A percentile compares a stretch with the other conserved stretches of the same genome.
Evolutionary conservation across 1,139 yeast genomes (phyloP).

Genomic region (Pneumocystis carinii): DNA sequence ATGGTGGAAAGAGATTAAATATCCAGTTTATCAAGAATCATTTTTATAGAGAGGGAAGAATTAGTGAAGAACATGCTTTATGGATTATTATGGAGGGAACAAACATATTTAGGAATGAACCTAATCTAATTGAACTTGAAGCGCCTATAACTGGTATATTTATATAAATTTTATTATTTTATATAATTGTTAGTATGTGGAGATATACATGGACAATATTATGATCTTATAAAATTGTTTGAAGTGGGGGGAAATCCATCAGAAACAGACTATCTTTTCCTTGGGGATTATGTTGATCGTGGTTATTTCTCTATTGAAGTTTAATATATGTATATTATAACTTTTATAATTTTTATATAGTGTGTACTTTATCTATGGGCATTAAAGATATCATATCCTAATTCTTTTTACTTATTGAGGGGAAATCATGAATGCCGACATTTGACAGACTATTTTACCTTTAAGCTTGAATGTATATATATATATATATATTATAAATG

Average conservation of each 20-base stretch:
- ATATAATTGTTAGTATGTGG: slow-evolving; percentile 43
- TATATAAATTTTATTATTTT: background rate
- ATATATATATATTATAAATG: slow-evolving; percentile 8
- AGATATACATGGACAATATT: slow-evolving; percentile 90
- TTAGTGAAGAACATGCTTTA: slow-evolving; percentile 56
- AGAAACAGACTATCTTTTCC: slow-evolving; percentile 59
- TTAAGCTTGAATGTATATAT: slow-evolving; percentile 58
- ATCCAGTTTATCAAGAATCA: slow-evolving; percentile 58
- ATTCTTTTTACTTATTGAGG: slow-evolving; percentile 64
- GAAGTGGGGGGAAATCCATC: slow-evolving; percentile 87
- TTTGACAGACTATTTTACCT: slow-evolving; percentile 85
- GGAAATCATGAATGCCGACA: slow-evolving; percentile 96
- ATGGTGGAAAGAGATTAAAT: slow-evolving; percentile 41
- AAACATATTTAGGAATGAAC: slow-evolving; percentile 50
- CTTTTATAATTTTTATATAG: slow-evolving; percentile 8
- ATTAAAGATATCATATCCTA: slow-evolving; percentile 63
- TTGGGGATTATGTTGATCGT: slow-evolving; percentile 94
- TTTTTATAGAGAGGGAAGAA: slow-evolving; percentile 66
- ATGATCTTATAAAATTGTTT: slow-evolving; percentile 75
- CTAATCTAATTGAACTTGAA: slow-evolving; percentile 64
- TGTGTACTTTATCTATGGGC: slow-evolving; percentile 70
- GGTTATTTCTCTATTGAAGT: slow-evolving; percentile 77
- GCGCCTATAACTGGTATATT: slow-evolving; percentile 65
- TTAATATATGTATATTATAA: background rate
- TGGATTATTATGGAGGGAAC: slow-evolving; percentile 58